Base-by-base conservation (phyloP, 176 grass and related monocot species). In the Musa acuminata region DNA sequence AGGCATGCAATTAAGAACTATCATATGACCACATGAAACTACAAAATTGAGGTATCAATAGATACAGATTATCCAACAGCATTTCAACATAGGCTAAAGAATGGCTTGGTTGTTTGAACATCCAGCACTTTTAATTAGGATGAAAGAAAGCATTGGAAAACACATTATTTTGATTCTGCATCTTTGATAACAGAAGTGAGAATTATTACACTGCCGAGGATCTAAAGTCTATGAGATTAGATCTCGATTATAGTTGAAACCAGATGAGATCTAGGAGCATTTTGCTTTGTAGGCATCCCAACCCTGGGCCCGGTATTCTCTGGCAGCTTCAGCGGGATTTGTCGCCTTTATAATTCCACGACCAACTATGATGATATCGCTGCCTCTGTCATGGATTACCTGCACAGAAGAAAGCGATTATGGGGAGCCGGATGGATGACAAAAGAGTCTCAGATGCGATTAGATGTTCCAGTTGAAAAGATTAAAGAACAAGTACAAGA, bases 301-400 rank as follows among this genome's bases (percentile, higher is more conserved):
- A 53, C 95, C 90, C 78, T 89, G 84, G 43, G 85, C 53, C 43
- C 90, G 81, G 51, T 84, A 91, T 80, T 93, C 86, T 43, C 82
- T 73, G 2, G 90, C 95, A 0, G 69, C 55, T 80, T 78, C 73
- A 16, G 72, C 16, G 8, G 90, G 86, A 76, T 98, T 64, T 12
- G 63, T 81, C 1, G 86, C 86, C 78, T 93, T 91, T 66, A 87
- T 89, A 76, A 98, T 91, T 24, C 88, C 88, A 7, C 90, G 84
- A 1, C 88, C 95, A 25, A 98, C 86, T 66, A 98, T 91, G 17
- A 98, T 85, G 74, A 98, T 84, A 75, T 98, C 95, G 19, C 88
- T 93, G n/a, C 88, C 88, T 74, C 88, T 84, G 53, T 93, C 84
- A 68, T 78, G 71, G 84, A 89, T 79, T 10, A 91, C 95, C 95